Percentiles rank a stretch among this genome's conserved stretches.
Conservation (phyloP, 371 early-diverging fungal genomes). For the Capniomyces stellatus region DNA sequence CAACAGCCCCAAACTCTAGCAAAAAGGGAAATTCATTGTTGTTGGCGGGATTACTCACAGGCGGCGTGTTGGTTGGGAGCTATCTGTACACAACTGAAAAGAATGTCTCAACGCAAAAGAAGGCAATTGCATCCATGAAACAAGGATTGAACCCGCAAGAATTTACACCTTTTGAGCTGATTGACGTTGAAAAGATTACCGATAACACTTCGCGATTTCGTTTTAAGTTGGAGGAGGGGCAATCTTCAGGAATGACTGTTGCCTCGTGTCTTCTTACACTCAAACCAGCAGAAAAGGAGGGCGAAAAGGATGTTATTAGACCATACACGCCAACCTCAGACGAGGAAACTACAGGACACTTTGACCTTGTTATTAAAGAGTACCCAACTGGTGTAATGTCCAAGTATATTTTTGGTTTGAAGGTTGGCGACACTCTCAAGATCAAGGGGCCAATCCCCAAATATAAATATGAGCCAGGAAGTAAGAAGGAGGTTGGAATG, state of each 20-base stretch:
- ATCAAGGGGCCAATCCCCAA: slow-evolving; percentile 87
- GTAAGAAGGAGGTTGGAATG: slow-evolving; percentile 64
- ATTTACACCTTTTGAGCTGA: slow-evolving; percentile 52
- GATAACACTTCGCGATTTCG: slow-evolving; percentile 65
- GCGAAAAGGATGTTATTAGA: slow-evolving; percentile 41
- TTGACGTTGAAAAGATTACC: slow-evolving; percentile 36
- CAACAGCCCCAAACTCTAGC: background rate
- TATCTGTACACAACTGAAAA: background rate
- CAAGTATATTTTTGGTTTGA: slow-evolving; percentile 49
- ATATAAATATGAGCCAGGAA: slow-evolving; percentile 54
- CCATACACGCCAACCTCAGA: slow-evolving; percentile 81
- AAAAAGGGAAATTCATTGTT: background rate
- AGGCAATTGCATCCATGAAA: background rate
- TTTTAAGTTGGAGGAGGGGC: slow-evolving; percentile 49
- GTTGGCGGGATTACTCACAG: background rate
- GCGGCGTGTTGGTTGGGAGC: background rate
- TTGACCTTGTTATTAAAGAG: slow-evolving; percentile 77
- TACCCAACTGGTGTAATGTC: slow-evolving; percentile 49
- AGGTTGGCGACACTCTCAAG: slow-evolving; percentile 63
- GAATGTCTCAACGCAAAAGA: background rate
- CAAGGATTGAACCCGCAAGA: slow-evolving; percentile 38
- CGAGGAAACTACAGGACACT: slow-evolving; percentile 47
- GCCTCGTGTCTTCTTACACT: slow-evolving; percentile 68
- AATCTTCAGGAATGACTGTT: slow-evolving; percentile 50
- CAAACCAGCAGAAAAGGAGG: slow-evolving; percentile 26